phyloP scores from a whole-genome alignment of 208 protist species.

The Crithidia sp. region DNA sequence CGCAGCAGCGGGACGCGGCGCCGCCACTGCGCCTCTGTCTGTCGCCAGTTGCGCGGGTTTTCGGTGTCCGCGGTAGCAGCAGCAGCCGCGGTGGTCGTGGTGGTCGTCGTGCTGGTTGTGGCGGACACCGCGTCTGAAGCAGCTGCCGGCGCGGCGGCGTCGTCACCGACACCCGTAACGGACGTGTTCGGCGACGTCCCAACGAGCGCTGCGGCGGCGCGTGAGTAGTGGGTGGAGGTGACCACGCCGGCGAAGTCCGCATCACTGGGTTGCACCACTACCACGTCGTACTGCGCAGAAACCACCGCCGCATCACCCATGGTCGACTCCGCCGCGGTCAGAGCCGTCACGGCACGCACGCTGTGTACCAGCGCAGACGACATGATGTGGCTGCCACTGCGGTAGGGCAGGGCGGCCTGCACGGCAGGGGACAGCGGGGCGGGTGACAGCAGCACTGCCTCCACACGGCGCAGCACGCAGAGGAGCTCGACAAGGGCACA shows the following conservation, averaged over 20 bases:
- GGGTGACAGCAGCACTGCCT: conserved; percentile 7
- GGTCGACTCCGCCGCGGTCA: neutral
- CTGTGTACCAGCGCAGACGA: too few relatives aligned
- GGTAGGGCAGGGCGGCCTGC: neutral
- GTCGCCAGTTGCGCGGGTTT: conserved; percentile 20
- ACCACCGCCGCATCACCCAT: neutral
- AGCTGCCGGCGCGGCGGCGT: too few relatives aligned
- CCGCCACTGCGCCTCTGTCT: conserved; percentile 17
- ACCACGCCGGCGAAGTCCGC: conserved; percentile 8
- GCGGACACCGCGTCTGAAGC: neutral
- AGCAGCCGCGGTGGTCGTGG: neutral
- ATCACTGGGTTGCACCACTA: conserved; percentile 7
- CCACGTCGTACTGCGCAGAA: conserved; percentile 13
- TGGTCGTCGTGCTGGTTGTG: neutral
- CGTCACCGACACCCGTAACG: neutral
- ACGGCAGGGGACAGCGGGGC: neutral
- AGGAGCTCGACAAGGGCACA: conserved; percentile 20
- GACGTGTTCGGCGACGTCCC: neutral
- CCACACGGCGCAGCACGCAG: conserved; percentile 6
- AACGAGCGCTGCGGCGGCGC: neutral
- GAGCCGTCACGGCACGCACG: neutral
- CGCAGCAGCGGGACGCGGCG: conserved; percentile 4
- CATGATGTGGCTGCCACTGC: neutral
- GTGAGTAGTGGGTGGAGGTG: conserved; percentile 12
- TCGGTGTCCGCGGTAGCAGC: neutral